Evolutionary conservation across 768 basidiomycete species (phyloP).

Genomic region (Rhodotorula paludigena): DNA sequence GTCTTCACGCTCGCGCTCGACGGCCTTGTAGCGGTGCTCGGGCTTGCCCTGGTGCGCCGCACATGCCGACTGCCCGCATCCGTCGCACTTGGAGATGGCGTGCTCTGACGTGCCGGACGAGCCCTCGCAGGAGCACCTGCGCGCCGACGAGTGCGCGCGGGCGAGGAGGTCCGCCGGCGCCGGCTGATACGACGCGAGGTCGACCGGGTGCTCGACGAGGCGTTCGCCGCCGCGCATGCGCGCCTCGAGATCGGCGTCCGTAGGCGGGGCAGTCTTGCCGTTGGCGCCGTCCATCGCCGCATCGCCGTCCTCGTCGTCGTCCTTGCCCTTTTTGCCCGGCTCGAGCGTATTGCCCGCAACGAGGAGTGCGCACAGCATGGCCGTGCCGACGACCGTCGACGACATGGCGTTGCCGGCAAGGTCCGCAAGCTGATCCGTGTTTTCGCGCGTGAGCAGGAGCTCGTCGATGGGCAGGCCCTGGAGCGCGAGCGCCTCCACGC

Average conservation of each 20-base stretch:
- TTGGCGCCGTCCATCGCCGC: constrained; percentile 53
- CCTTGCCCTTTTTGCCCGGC: background rate
- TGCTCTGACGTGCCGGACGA: constrained; percentile 68
- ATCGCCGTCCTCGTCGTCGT: constrained; percentile 46
- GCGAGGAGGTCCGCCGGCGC: constrained; percentile 57
- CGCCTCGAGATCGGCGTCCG: constrained; percentile 63
- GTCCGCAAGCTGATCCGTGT: constrained; percentile 86
- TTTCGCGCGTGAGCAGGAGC: constrained; percentile 83
- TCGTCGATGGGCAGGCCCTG: constrained; percentile 92
- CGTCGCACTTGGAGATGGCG: constrained; percentile 62
- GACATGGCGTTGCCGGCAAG: constrained; percentile 97
- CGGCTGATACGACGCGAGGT: constrained; percentile 42
- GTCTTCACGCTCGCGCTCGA: constrained; percentile 53
- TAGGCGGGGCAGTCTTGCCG: constrained; percentile 54
- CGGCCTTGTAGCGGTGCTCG: constrained; percentile 65
- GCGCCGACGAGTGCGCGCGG: constrained; percentile 63
- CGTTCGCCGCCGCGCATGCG: constrained; percentile 61
- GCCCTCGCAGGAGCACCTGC: constrained; percentile 88
- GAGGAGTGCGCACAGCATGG: constrained; percentile 75
- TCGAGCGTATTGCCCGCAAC: constrained; percentile 51
- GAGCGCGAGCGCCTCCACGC: constrained; percentile 84
- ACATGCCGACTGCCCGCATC: constrained; percentile 76
- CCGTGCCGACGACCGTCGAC: constrained; percentile 87
- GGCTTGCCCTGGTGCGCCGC: constrained; percentile 83
- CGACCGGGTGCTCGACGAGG: constrained; percentile 48